Evolutionary conservation across 257 asterid genomes (phyloP), one percentile per base, ranked within the genome.

Genomic region (Solanum tarijense): DNA sequence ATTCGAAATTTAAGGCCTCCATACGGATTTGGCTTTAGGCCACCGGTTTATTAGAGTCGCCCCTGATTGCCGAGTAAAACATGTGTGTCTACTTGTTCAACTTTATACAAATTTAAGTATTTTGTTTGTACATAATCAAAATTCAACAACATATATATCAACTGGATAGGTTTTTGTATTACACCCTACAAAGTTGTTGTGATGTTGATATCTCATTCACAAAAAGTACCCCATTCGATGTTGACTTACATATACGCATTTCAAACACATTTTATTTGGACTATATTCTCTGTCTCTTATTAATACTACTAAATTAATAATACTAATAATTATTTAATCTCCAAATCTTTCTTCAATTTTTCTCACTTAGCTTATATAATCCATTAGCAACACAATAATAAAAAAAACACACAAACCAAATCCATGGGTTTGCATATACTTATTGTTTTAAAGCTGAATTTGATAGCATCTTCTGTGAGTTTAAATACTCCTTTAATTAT

Each of bases 391-490:
- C n/a, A 55, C 65, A 55, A 55, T 7, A 55, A 55, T 6, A 75
- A 38, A 38, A 25, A 18, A 39, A 0, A 38, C 2, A 14, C 71
- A 55, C 65, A 55, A 55, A 55, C 65, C 65, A 91, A 94, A 72
- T 25, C 91, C 48, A 93, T 94, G 94, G 93, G 78, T 39, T 79
- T 91, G 21, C 91, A 91, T 75, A 36, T 91, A 88, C 89, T 88
- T 87, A 87, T 87, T 75, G 87, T 91, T 38, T 93, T 94, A 35
- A 94, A 94, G 93, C 87, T 89, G 87, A 74, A 91, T 66, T 81
- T 93, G 34, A 12, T 88, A 3, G 83, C 65, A 10, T 11, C 87
- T 31, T 84, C 89, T 60, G 88, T 83, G 16, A 48, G 88, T 87
- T 55, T 87, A 43, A 66, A 88, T 11, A 87, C 91, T 25, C 95